Evolutionary conservation across 768 basidiomycete species (phyloP), one percentile per base, ranked within the genome.

Genomic region (Amyloporia xantha): DNA sequence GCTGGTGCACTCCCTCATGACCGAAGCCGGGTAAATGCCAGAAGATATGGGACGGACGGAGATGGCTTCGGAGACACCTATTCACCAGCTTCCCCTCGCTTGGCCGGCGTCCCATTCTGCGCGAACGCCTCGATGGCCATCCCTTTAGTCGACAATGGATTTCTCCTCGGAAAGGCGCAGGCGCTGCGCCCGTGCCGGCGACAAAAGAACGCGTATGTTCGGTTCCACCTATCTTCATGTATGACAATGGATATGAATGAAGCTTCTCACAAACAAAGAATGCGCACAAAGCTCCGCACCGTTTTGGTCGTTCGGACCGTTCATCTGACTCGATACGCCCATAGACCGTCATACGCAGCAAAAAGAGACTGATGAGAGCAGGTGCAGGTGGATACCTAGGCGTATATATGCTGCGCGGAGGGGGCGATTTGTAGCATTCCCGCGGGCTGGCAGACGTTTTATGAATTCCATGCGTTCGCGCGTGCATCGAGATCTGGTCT

Each of bases 191-290:
- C 75, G 87, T 80, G 15, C 86, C 88, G 39, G 84, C 87, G 66
- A 91, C 90, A 23, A 90, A 72, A 35, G 86, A 90, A 61, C 88
- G 90, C 39, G 90, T 88, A 59, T n/a, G n/a, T n/a, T 91, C 88
- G 6, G 86, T 87, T 12, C 88, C 88, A 42, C 86, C 87, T 84
- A 62, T 7, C 47, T 26, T 24, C 39, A 30, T n/a, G 11, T 19
- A 37, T 23, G n/a, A 26, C 17, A 27, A 40, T 19, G 35, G 45
- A 41, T 49, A 35, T 38, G 41, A 21, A 33, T 30, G 39, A 41
- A 49, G n/a, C n/a, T n/a, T n/a, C n/a, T n/a, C n/a, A n/a, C n/a
- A n/a, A n/a, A n/a, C n/a, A n/a, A n/a, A n/a, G n/a, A n/a, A n/a
- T n/a, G n/a, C n/a, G n/a, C n/a, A n/a, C n/a, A n/a, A n/a, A n/a